Evolutionary conservation across 805 yeast species (phyloP), one percentile per base, ranked within the genome.

Genomic region (Saccharomycopsis babjevae): DNA sequence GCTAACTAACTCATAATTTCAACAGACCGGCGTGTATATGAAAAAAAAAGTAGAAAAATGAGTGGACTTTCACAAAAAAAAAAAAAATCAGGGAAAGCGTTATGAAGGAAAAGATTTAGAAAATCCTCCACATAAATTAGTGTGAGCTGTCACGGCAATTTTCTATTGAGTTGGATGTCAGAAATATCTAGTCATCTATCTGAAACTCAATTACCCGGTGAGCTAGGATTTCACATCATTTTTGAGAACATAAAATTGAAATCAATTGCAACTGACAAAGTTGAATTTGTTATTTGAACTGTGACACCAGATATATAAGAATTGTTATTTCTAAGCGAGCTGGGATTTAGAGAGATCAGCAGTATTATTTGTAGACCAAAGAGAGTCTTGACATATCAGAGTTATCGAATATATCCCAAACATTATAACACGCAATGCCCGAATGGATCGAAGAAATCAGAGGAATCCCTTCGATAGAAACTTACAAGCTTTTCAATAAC

Each of bases 401-500:
- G n/a, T n/a, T n/a, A n/a, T n/a, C n/a, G n/a, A 30, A 30, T 28
- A 22, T 28, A 30, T 30, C 20, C 20, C 28, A 13, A 13, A 57
- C 16, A 25, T 6, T 30, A 38, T 11, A 56, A 39, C 32, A 18
- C 10, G 18, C 16, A 5, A 59, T 40, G 28, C 54, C 42, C 8
- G 56, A 57, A 32, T 65, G 64, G 66, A 22, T 62, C 18, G 43
- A 58, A 34, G 63, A 60, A 38, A 43, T 62, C 1, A 36, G 65
- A 22, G 65, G 65, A 5, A 13, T 60, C 15, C 65, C 65, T 7
- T 58, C 61, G 3, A 20, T 57, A 36, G 62, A 60, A 20, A 36
- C 63, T 18, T 62, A 62, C 40, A 62, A 62, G 46, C 43, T 60
- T 18, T 30, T 62, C 13, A 58, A 57, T 20, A 52, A 56, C 30